Evolutionary conservation across 2,329 filamentous ascomycete species (phyloP), one percentile per base, ranked within the genome.

Genomic region (Arthrinium phaeospermum): DNA sequence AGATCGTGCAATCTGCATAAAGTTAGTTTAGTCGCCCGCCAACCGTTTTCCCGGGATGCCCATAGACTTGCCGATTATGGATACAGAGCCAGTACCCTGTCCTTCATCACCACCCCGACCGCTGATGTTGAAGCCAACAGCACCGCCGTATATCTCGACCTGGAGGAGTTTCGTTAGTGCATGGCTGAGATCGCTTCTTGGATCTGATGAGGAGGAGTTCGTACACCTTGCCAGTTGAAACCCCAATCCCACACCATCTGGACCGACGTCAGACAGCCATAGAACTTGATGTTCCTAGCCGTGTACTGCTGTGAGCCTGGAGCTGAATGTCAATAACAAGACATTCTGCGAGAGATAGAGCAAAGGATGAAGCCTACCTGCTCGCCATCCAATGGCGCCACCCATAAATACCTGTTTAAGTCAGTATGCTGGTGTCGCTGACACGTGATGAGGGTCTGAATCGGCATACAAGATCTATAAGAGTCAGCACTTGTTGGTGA

Each of bases 221-320:
- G 24, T 64, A 64, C 57, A 19, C 30, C 30, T 4, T 70, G 68
- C 68, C 68, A 70, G 22, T 70, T 70, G 86, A 85, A 91, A 0
- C 87, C 87, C 89, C 90, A 91, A 73, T 89, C 83, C 89, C 88
- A 91, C 13, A 88, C 81, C 74, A 89, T 85, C 34, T 86, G 85
- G 67, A 91, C 88, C 2, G 86, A 88, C 0, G 87, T 90, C 0
- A 83, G 81, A 24, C 83, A 83, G 61, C 85, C 82, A 53, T 85
- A 83, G 77, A 91, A 89, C 0, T 81, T 85, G 44, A 92, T 75
- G 74, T 90, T 89, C 13, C 86, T 85, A 72, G 87, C 88, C 0
- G 90, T 91, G 75, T 88, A 91, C 77, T 93, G 91, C 81, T 93
- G 91, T 73, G 87, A 91, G 37, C 91, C 57, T 51, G 10, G 3